Evolutionary conservation across 176 grass and related monocot genomes (phyloP), one percentile per base, ranked within the genome.

Genomic region (Thinopyrum elongatum): DNA sequence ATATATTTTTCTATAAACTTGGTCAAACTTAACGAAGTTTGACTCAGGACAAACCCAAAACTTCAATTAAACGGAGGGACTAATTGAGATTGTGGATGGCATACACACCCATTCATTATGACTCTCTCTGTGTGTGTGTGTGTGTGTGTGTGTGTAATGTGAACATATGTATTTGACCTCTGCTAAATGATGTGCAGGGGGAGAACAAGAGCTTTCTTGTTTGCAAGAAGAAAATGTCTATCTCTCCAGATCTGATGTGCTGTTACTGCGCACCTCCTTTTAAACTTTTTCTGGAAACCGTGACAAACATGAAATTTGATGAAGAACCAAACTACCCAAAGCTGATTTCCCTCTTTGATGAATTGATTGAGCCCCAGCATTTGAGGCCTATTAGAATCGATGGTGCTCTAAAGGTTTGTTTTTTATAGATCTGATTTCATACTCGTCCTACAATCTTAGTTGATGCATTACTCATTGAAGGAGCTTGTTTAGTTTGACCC

Each of bases 161-260:
- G 38, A 73, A 39, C 23, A 59, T 47, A 60, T 80, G 22, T 84
- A n/a, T 80, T 86, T 88, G 13, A 53, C 69, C 41, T 66, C 23
- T 77, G 26, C 21, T 87, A 82, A 82, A 86, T 90, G 78, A 82
- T 89, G 84, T 90, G 86, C 93, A 98, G 95, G 95, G 95, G 0
- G 95, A 98, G 80, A 98, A 98, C 81, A 98, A 98, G 77, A 95
- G 95, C 85, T 98, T 98, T 92, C 91, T 98, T 84, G 95, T 98
- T 68, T 95, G 93, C 89, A 98, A 98, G 91, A 98, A 94, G 90
- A 98, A 98, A 92, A 98, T 98, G 95, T 91, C 95, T 51, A 98
- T 93, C 21, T 90, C 95, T 85, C 89, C 95, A 76, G 95, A 98
- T 85, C 77, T 92, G 55, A 76, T 98, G 84, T 98, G 95, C 70